Evolutionary conservation across 2,329 filamentous ascomycete species (phyloP), one percentile per base, ranked within the genome.

Genomic region (Fusarium circinatum): DNA sequence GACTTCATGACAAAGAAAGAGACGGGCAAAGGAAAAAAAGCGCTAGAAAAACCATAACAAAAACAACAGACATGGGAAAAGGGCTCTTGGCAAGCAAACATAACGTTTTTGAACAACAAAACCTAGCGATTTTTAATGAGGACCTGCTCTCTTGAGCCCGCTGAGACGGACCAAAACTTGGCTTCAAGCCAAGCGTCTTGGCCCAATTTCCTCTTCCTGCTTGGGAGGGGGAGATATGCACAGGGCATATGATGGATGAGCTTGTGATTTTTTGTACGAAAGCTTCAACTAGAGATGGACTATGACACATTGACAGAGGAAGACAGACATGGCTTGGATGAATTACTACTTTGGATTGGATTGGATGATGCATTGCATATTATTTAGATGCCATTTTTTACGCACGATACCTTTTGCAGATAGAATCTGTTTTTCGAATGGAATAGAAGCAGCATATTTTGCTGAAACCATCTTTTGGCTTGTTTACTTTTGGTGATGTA

Each of bases 121-220:
- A 70, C 68, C 59, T 73, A 71, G 64, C 71, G 71, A 65, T 75
- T 70, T 68, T 77, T 77, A 77, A 77, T 75, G 60, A 68, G 73
- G 59, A 48, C 49, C 58, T 77, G 69, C 75, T 74, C 73, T 75
- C 75, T 73, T 61, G 63, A 61, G 62, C 48, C 44, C 62, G 28
- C 47, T 44, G 51, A 61, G 56, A 60, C 57, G 38, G 30, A 24
- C 6, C 47, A 67, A n/a, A 26, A 59, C 30, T 28, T 54, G 47
- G 59, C 52, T 42, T 39, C 30, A 24, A 20, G 38, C 48, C 32
- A 47, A 65, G 44, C 58, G 39, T 26, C 65, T 67, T 73, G 73
- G 56, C 57, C 36, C 42, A 62, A 71, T 52, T 48, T 59, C 42
- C 44, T 45, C 44, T 13, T 36, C 42, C 34, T 47, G 55, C 54